A percentile compares a stretch with the other conserved stretches of the same genome.
These are phyloP conservation scores for Paraconiothyrium sp. DNA, from an alignment of 2,329 filamentous ascomycete species.

Conservation along the genomic window DNA sequence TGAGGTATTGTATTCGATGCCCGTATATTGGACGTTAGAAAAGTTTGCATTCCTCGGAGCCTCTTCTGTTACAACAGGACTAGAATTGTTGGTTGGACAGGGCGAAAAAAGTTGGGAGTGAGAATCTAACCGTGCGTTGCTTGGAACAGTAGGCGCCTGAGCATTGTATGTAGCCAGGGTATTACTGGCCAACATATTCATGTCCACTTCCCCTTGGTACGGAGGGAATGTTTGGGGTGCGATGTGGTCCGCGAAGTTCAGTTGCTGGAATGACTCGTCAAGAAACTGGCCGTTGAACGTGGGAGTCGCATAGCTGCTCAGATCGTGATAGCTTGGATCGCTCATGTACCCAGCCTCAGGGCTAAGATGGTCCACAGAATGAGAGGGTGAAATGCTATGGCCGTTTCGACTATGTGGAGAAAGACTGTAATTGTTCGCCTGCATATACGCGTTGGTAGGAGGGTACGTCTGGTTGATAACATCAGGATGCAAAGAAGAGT, in stretches of 20 bases:
- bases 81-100: constrained; percentile 47
- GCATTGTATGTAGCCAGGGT: constrained; percentile 43
- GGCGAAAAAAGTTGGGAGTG: constrained; percentile 49
- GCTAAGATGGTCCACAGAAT: constrained; percentile 51
- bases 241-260: constrained; percentile 41
- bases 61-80: constrained; percentile 47
- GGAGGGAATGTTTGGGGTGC: constrained; percentile 31
- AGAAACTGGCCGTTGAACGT: constrained; percentile 43
- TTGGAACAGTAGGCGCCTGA: constrained; percentile 34
- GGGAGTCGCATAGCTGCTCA: constrained; percentile 45
- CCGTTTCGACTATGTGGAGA: constrained; percentile 44
- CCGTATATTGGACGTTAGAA: constrained; percentile 31
- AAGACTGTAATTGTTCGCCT: constrained; percentile 39
- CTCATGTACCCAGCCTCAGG: constrained; percentile 47
- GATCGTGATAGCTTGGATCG: constrained; percentile 43
- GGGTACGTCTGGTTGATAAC: constrained; percentile 43
- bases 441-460: constrained; percentile 37
- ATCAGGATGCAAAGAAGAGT: constrained; percentile 47
- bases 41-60: constrained; percentile 25
- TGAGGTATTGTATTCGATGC: constrained; percentile 28
- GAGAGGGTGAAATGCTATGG: constrained; percentile 48
- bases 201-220: constrained; percentile 36
- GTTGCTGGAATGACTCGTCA: constrained; percentile 37
- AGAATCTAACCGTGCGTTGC: constrained; percentile 33
- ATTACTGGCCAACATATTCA: constrained; percentile 40